Evolutionary conservation across 1,284 basidiomycete genomes (phyloP).

Genomic region (Athelia psychrophila): DNA sequence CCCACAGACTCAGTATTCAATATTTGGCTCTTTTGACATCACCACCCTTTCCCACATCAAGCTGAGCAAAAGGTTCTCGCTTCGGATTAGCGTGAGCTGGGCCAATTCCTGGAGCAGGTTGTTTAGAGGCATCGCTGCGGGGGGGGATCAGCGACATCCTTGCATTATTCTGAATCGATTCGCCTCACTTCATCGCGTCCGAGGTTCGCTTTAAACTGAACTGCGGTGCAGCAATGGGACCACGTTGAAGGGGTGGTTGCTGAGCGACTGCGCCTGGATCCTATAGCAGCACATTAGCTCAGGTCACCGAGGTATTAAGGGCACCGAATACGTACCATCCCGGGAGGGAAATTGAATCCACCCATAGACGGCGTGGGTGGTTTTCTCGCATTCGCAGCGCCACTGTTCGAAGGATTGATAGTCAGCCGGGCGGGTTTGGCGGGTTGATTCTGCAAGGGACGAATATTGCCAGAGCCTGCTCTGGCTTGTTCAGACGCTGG

Average conservation of each 20-base stretch:
- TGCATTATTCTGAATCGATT: slow-evolving; percentile 1
- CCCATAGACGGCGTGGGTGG: slow-evolving; percentile 41
- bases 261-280: slow-evolving; percentile 2
- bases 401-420: slow-evolving; percentile 1
- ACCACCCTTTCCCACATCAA: slow-evolving; percentile 40
- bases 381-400: slow-evolving; percentile 13
- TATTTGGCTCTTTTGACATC: slow-evolving; percentile 48
- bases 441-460: slow-evolving; percentile 6
- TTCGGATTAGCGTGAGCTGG: slow-evolving; percentile 29
- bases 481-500: background rate
- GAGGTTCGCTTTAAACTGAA: slow-evolving; percentile 34
- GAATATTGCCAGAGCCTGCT: slow-evolving; percentile 6
- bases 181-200: slow-evolving; percentile 37
- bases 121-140: slow-evolving; percentile 13
- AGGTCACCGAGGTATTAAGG: background rate
- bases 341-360: slow-evolving; percentile 50
- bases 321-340: slow-evolving; percentile 29
- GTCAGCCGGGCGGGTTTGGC: slow-evolving; percentile 8
- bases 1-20: slow-evolving; percentile 23
- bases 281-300: slow-evolving; percentile 2
- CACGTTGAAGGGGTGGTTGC: slow-evolving; percentile 1
- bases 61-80: slow-evolving; percentile 34
- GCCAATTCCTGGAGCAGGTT: slow-evolving; percentile 39
- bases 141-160: slow-evolving; percentile 1
- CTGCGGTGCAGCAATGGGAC: slow-evolving; percentile 5